A percentile compares a stretch with the other conserved stretches of the same genome.
phyloP scores from a whole-genome alignment of 768 basidiomycete species.

The Imleria badia region DNA sequence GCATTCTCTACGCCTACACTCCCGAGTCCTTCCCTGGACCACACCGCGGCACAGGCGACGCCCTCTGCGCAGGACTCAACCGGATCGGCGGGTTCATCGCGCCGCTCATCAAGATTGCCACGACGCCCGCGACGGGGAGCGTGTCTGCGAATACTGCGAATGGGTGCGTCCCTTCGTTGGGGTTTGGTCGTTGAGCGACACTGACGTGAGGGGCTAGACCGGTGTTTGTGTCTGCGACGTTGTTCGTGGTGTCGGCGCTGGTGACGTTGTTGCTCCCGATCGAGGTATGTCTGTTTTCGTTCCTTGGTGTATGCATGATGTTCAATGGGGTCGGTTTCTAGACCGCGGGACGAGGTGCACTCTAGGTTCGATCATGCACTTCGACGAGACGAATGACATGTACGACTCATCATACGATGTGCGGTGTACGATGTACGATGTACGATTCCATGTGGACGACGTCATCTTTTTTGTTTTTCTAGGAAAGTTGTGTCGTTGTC shows the following conservation, averaged over 20 bases:
- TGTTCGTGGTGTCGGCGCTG: constrained; percentile 43
- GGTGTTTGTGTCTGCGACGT: constrained; percentile 47
- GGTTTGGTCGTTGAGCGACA: too few relatives aligned
- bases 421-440: too few relatives aligned
- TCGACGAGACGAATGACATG: not conserved
- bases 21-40: constrained; percentile 60
- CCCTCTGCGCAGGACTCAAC: constrained; percentile 48
- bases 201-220: constrained; percentile 33
- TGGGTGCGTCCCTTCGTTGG: constrained; percentile 33
- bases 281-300: constrained; percentile 36
- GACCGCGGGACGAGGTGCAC: constrained; percentile 30
- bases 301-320: not conserved
- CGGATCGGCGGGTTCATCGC: constrained; percentile 47
- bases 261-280: constrained; percentile 46
- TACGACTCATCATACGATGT: too few relatives aligned
- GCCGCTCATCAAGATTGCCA: constrained; percentile 49
- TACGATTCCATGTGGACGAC: too few relatives aligned
- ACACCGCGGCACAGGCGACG: constrained; percentile 56
- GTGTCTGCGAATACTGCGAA: constrained; percentile 35
- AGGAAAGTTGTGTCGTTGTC: too few relatives aligned
- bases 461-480: too few relatives aligned
- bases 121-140: constrained; percentile 34
- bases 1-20: constrained; percentile 55
- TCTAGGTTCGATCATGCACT: not conserved
- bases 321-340: not conserved